Percentiles rank a stretch among this genome's conserved stretches.
These are phyloP conservation scores for Camellia japonica DNA, from an alignment of 148 eudicot species.

Conservation along the genomic window DNA sequence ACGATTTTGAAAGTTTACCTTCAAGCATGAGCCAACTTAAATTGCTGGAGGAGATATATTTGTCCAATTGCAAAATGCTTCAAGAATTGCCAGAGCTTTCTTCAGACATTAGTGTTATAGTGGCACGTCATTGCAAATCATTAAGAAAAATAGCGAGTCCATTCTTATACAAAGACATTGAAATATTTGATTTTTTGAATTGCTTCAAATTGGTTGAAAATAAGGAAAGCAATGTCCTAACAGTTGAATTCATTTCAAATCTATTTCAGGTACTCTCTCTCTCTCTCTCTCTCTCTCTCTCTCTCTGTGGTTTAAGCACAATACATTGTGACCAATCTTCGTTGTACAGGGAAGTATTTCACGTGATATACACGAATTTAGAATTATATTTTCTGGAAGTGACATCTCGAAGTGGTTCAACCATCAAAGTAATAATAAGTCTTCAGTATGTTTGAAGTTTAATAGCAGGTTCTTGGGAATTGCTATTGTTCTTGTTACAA, in stretches of 20 bases:
- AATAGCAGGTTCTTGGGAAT: neutral
- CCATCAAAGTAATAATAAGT: neutral
- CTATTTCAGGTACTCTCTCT: neutral
- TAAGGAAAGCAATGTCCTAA: neutral
- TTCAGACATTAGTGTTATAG: neutral
- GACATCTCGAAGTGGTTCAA: neutral
- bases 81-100: neutral
- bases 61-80: neutral
- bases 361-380: neutral
- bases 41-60: too few species aligned
- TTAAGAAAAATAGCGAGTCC: neutral
- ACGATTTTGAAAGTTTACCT: neutral
- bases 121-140: neutral
- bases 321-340: neutral
- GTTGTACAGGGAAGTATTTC: neutral
- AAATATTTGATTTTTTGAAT: too few species aligned
- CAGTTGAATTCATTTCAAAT: neutral
- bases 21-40: neutral
- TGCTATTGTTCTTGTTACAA: neutral
- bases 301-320: neutral
- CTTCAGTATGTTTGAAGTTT: neutral
- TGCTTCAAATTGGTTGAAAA: neutral
- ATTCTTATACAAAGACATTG: neutral
- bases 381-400: neutral
- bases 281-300: neutral